Evolutionary conservation across 768 basidiomycete genomes (phyloP), one percentile per base, ranked within the genome.

Genomic region (Tubosaeta brunneosetosa): DNA sequence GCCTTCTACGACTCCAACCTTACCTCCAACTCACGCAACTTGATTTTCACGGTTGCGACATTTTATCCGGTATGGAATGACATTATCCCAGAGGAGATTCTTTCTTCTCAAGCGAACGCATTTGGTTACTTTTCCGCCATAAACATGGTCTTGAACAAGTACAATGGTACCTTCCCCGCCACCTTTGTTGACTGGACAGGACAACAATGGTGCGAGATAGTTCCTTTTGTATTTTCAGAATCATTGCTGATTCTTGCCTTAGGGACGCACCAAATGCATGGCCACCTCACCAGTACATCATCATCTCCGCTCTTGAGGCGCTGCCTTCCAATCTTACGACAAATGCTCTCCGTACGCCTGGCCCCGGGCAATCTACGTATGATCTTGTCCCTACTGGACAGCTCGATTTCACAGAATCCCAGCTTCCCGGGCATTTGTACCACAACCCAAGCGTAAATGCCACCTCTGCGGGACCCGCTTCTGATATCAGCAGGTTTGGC

Each of bases 1-100:
- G 86, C 86, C 0, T 95, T 94, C 71, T 94, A 94, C 61, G 94
- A 95, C 69, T 97, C 88, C 71, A 91, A 92, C 66, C 67, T 86
- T 38, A 85, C 81, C 8, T 77, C 84, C 2, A 83, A 85, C 46
- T 63, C 79, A 16, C 82, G 86, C 48, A 85, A 82, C 61, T 68
- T 59, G 44, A 64, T 91, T 27, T 93, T 86, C 72, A 82, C 82
- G n/a, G 77, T 72, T 3, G 93, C 89, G 2, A 83, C 80, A 1
- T 93, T 84, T 73, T 92, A 91, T 66, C 90, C 94, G 0, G 74
- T 86, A 44, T 97, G 93, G 94, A 84, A 78, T 47, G 87, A 83
- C 16, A 93, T 97, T 61, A 74, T 92, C 44, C 94, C 94, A 0
- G 60, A 77, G 19, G 86, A 90, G 59, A 62, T 97, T 6, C 69